Evolutionary conservation across 768 basidiomycete species (phyloP), one percentile per base, ranked within the genome.

Genomic region (Russula brevipes): DNA sequence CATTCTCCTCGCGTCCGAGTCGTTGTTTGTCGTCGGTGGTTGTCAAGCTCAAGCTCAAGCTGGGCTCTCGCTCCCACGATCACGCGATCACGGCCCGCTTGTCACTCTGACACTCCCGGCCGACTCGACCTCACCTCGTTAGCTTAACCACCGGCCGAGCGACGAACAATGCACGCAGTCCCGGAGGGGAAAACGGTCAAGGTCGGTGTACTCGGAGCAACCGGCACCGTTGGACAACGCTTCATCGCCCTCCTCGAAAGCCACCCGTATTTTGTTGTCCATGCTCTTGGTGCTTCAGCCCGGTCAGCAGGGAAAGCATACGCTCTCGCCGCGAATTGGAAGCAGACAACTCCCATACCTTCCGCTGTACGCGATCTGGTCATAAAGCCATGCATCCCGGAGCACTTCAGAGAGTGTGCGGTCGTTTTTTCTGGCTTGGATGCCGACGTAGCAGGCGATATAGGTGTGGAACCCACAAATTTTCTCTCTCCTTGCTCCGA

Each of bases 371-470:
- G 80, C 52, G 81, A 82, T 41, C 76, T 93, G 71, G 70, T 86
- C 60, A 88, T 98, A 6, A 75, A 80, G 63, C 85, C 88, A 65
- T 99, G 97, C 78, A 78, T 78, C 54, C 85, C 93, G 4, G 81
- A 86, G 64, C 78, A 86, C 54, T 98, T 98, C 70, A 70, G 73
- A 44, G 89, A 89, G 9, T 98, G 95, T 72, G 81, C 82, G 11
- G 79, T 98, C 65, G 82, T 98, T 46, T 99, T 99, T 75, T 95
- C 92, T 0, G 97, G 97, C n/a, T 77, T 99, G 62, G 97, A 98
- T 75, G 85, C 89, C 17, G 94, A 97, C 71, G 95, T 86, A 35
- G 96, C 96, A 38, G 94, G 95, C 11, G 91, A 95, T 12, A 94
- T 98, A 73, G 96, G 96, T 95, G 71, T 72, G 82, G 71, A 19